Evolutionary conservation across 208 protist genomes (phyloP).

Genomic region (Leishmania braziliensis): DNA sequence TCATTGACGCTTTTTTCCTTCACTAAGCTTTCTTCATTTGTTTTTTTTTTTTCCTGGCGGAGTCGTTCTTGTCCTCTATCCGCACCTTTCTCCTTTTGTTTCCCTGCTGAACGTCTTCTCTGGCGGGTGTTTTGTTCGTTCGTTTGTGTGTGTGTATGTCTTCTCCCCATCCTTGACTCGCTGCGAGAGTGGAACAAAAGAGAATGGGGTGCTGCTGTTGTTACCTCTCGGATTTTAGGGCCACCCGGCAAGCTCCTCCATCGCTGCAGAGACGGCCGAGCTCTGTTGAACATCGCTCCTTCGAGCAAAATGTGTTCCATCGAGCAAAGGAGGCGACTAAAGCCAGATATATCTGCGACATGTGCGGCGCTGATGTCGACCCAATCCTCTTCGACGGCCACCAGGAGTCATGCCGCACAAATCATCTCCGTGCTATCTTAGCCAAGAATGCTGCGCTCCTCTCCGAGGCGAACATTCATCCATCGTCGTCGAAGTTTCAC

Average conservation of each 20-base stretch:
- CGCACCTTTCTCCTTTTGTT: background rate
- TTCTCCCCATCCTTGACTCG: background rate
- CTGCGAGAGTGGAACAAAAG: background rate
- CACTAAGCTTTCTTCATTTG: background rate
- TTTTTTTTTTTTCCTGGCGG: background rate
- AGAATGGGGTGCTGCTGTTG: constrained; percentile 30
- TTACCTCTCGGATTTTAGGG: background rate
- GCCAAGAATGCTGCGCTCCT: constrained; percentile 28
- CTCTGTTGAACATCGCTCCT: constrained; percentile 8
- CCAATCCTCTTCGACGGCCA: constrained; percentile 62
- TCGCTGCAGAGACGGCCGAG: constrained; percentile 8
- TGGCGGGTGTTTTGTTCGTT: background rate
- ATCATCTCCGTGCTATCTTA: constrained; percentile 27
- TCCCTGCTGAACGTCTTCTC: background rate
- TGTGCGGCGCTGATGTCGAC: constrained; percentile 55
- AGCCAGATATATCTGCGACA: constrained; percentile 26
- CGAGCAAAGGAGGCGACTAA: background rate
- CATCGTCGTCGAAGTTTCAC: constrained; percentile 14
- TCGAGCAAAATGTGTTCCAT: background rate
- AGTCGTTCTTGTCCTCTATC: background rate
- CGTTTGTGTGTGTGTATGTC: background rate
- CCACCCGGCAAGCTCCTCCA: background rate
- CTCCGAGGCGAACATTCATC: constrained; percentile 17
- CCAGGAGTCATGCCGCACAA: constrained; percentile 54
- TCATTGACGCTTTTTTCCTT: background rate